Conservation (phyloP, 129 eudicot genomes). For the Flaveria trinervia region DNA sequence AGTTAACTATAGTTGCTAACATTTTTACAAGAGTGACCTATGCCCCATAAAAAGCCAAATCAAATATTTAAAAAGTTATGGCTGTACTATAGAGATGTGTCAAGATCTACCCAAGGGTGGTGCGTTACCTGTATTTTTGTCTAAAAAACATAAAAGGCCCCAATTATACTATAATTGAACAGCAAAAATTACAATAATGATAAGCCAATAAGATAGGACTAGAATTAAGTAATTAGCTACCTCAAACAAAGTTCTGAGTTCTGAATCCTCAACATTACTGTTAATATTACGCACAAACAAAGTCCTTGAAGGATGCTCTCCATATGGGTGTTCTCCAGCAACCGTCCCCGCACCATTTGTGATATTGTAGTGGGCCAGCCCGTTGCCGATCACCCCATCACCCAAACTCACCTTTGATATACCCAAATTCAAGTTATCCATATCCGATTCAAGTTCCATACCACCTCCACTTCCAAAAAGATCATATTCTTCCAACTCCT, state of each 20-base stretch:
- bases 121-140: conserved; percentile 5
- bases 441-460: conserved; percentile 75
- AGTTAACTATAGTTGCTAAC: not conserved
- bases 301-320: conserved; percentile 96
- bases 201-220: conserved; percentile 11
- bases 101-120: conserved; percentile 4
- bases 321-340: conserved; percentile 91
- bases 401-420: conserved; percentile 51
- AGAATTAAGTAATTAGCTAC: conserved; percentile 36
- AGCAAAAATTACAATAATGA: not conserved
- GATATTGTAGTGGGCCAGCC: conserved; percentile 45
- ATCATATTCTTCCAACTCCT: conserved; percentile 81
- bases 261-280: conserved; percentile 93
- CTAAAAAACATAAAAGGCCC: not conserved
- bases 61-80: not conserved
- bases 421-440: conserved; percentile 48
- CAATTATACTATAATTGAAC: conserved; percentile 9
- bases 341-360: conserved; percentile 65
- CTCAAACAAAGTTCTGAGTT: conserved; percentile 79
- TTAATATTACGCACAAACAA: conserved; percentile 89
- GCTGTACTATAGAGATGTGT: not conserved
- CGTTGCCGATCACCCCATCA: conserved; percentile 61
- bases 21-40: not conserved
- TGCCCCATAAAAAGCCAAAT: not conserved
- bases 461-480: conserved; percentile 95